Percentiles rank a stretch among this genome's conserved stretches.
phyloP scores from a whole-genome alignment of 139 green algal species.

The Auxenochlorella pyrenoidosa region DNA sequence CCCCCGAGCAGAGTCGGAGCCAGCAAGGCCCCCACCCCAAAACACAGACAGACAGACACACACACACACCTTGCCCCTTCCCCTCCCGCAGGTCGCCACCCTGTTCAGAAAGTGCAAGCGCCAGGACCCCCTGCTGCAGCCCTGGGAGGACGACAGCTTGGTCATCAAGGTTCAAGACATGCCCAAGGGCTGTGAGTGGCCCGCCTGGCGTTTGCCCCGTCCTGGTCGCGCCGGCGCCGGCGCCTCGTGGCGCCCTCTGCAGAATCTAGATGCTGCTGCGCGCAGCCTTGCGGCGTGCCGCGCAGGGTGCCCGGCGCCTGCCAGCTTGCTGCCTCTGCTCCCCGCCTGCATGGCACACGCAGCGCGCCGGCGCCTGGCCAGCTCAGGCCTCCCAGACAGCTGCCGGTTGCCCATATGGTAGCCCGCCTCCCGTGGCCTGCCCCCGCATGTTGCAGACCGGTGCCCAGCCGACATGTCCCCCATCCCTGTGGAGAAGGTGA shows the following conservation, averaged over 20 bases:
- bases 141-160: constrained; percentile 1
- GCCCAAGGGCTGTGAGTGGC: constrained; percentile 15
- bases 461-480: not conserved
- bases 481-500: not conserved
- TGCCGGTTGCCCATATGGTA: not conserved
- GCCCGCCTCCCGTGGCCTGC: no score
- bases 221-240: no score
- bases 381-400: not conserved
- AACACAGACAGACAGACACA: no score
- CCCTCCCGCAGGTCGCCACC: not conserved
- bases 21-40: no score
- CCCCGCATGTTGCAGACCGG: not conserved
- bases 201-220: no score
- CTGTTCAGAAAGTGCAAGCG: not conserved
- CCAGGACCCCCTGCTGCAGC: constrained; percentile 19
- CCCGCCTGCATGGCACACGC: no score
- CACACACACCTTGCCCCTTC: no score
- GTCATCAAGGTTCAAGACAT: not conserved
- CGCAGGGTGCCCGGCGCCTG: not conserved
- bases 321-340: not conserved
- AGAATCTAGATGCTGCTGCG: no score
- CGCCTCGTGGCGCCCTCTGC: no score
- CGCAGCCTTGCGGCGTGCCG: no score
- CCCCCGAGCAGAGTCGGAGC: no score
- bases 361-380: no score